Conservation (phyloP, 2,329 filamentous ascomycete species). For the Neoarthrinium moseri region DNA sequence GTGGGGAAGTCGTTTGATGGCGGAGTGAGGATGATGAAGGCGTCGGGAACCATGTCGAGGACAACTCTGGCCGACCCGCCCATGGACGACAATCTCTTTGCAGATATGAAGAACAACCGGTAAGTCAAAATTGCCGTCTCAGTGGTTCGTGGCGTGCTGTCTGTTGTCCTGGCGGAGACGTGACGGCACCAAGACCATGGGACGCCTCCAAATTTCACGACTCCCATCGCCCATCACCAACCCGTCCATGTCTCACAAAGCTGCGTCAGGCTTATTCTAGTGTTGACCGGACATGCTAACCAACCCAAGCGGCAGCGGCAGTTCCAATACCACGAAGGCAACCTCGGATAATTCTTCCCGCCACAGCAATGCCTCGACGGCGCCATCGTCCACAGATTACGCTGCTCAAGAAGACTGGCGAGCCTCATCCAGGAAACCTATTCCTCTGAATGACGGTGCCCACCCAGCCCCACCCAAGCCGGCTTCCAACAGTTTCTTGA, state of each 20-base stretch:
- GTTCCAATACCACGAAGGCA: conserved; percentile 61
- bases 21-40: conserved; percentile 41
- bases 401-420: conserved; percentile 39
- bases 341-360: conserved; percentile 60
- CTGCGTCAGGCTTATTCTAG: conserved; percentile 22
- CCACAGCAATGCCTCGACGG: conserved; percentile 61
- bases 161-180: too few species aligned
- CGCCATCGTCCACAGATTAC: conserved; percentile 55
- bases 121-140: too few species aligned
- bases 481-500: conserved; percentile 50
- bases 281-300: conserved; percentile 36
- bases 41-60: conserved; percentile 36
- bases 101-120: conserved; percentile 55
- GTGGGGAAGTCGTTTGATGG: conserved; percentile 51
- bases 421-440: conserved; percentile 32
- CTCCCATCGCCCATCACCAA: too few species aligned
- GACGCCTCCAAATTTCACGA: too few species aligned
- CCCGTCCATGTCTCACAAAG: conserved; percentile 22
- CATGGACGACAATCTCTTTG: conserved; percentile 57
- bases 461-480: conserved; percentile 45
- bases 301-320: conserved; percentile 52
- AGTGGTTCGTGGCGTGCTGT: too few species aligned
- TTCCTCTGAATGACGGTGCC: conserved; percentile 37
- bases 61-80: conserved; percentile 35
- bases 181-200: too few species aligned